Evolutionary conservation across 148 eudicot species (phyloP).

Genomic region (Rhododendron vialii): DNA sequence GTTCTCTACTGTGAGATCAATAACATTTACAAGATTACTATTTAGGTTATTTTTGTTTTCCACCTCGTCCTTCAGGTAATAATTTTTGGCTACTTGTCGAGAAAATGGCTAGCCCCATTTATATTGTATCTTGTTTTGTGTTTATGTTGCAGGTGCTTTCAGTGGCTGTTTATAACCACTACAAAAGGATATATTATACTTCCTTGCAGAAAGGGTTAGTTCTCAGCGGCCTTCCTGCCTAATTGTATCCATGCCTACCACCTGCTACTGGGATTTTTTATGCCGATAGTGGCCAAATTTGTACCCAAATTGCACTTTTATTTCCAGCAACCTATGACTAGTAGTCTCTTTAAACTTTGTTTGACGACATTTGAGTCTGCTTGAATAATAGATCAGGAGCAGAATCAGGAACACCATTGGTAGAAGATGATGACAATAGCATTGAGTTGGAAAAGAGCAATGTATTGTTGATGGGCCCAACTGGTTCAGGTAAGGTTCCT

Average conservation of each 20-base stretch:
- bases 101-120: not conserved
- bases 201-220: slow-evolving; percentile 65
- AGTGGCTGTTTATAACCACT: slow-evolving; percentile 90
- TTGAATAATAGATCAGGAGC: slow-evolving; percentile 58
- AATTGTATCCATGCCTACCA: not conserved
- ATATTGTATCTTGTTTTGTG: not conserved
- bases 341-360: not conserved
- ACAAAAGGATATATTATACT: slow-evolving; percentile 72
- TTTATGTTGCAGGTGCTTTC: slow-evolving; percentile 65
- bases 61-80: not conserved
- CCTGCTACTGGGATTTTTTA: not conserved
- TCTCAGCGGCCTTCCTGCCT: not conserved
- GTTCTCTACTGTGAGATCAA: not conserved
- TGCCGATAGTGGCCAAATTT: not conserved
- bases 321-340: not conserved
- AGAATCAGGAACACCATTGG: slow-evolving; percentile 31
- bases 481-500: slow-evolving; percentile 72
- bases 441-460: slow-evolving; percentile 92
- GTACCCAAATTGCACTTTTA: not conserved
- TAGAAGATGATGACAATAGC: slow-evolving; percentile 56
- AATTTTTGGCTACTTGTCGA: not conserved
- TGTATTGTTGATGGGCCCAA: slow-evolving; percentile 89
- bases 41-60: not conserved
- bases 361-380: not conserved
- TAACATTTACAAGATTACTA: not conserved